Percentiles rank a stretch among this genome's conserved stretches.
Evolutionary conservation across 192 early-diverging fungal genomes (phyloP).

Genomic region (Phlyctochytrium bullatum): DNA sequence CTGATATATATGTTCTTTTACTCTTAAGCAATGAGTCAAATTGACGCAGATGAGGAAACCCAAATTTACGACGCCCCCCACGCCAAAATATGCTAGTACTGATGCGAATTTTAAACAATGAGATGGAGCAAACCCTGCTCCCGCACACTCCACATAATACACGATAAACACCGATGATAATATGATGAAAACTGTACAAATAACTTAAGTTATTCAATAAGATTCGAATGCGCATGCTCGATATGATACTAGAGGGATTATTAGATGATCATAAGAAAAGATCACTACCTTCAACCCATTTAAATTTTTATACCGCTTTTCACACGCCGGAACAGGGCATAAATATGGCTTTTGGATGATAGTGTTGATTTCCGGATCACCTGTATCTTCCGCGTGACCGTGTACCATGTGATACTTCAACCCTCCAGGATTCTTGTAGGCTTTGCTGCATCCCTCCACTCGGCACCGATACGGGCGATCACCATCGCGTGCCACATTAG

Average conservation of each 20-base stretch:
- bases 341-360: conserved; percentile 62
- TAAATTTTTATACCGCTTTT: conserved; percentile 98
- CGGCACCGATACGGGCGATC: conserved; percentile 94
- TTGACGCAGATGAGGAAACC: too few relatives aligned
- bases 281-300: conserved; percentile 81
- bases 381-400: conserved; percentile 78
- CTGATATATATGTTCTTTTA: too few relatives aligned
- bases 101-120: too few relatives aligned
- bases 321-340: conserved; percentile 84
- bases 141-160: too few relatives aligned
- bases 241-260: conserved; percentile 46
- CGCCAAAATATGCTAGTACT: too few relatives aligned
- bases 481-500: conserved; percentile 38
- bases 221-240: conserved; percentile 42
- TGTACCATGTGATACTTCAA: conserved; percentile 98
- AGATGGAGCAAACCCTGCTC: too few relatives aligned
- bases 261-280: neutral
- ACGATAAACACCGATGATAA: too few relatives aligned
- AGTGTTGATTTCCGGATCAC: conserved; percentile 60
- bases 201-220: too few relatives aligned
- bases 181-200: too few relatives aligned
- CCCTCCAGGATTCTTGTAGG: conserved; percentile 98
- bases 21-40: too few relatives aligned
- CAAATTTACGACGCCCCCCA: too few relatives aligned
- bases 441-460: conserved; percentile 82